A percentile compares a stretch with the other conserved stretches of the same genome.
phyloP scores from a whole-genome alignment of 768 basidiomycete species.

The Agaricus blazei region DNA sequence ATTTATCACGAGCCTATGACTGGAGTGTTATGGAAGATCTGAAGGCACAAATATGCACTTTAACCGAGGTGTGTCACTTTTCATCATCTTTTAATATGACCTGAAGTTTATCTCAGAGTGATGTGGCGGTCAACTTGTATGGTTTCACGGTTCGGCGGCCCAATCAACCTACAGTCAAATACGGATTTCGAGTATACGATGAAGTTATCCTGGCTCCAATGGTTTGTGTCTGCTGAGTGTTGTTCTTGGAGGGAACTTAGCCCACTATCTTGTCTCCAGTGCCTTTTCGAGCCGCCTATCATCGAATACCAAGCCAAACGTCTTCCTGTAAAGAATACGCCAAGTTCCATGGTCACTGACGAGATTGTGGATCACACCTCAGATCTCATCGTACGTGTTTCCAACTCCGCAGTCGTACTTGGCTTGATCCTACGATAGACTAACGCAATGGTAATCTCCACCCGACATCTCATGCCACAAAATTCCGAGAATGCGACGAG shows the following conservation, averaged over 20 bases:
- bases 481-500: slow-evolving; percentile 20
- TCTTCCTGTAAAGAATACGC: slow-evolving; percentile 22
- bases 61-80: slow-evolving; percentile 67
- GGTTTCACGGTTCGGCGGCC: slow-evolving; percentile 85
- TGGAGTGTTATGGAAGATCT: slow-evolving; percentile 92
- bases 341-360: slow-evolving; percentile 65
- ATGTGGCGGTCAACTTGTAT: slow-evolving; percentile 86
- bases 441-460: slow-evolving; percentile 87
- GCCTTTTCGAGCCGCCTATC: slow-evolving; percentile 88
- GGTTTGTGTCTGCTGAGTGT: slow-evolving; percentile 38
- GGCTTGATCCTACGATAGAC: slow-evolving; percentile 47
- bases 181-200: slow-evolving; percentile 87
- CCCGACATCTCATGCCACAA: slow-evolving; percentile 64
- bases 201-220: slow-evolving; percentile 94
- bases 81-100: slow-evolving; percentile 2
- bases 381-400: slow-evolving; percentile 45
- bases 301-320: slow-evolving; percentile 85
- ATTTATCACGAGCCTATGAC: slow-evolving; percentile 75
- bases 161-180: slow-evolving; percentile 75
- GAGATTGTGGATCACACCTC: slow-evolving; percentile 59
- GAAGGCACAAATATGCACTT: slow-evolving; percentile 77
- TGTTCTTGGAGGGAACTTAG: neutral
- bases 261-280: slow-evolving; percentile 39
- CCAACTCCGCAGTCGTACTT: slow-evolving; percentile 1
- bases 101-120: slow-evolving; percentile 45